A percentile compares a stretch with the other conserved stretches of the same genome.
These are phyloP conservation scores for Mycocentrospora acerina DNA, from an alignment of 2,329 filamentous ascomycete genomes.

Conservation along the genomic window DNA sequence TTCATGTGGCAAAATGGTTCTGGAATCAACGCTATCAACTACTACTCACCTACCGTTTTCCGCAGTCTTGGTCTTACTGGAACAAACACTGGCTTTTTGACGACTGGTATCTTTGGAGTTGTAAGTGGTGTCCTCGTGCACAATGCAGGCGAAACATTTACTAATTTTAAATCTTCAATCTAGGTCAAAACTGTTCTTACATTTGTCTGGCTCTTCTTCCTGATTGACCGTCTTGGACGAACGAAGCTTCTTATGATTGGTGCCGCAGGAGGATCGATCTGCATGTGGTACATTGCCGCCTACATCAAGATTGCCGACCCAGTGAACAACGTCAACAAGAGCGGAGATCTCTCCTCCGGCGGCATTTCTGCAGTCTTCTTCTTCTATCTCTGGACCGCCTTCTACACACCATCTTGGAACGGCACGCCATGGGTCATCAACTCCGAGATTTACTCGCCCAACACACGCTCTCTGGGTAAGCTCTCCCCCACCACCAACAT, in stretches of 20 bases:
- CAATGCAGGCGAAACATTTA: background rate
- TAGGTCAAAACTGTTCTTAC: constrained; percentile 68
- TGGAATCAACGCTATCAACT: constrained; percentile 75
- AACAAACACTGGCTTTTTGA: constrained; percentile 62
- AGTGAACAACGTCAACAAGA: constrained; percentile 29
- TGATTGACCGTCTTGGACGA: constrained; percentile 66
- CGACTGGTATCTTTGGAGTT: constrained; percentile 74
- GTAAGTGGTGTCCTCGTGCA: too few relatives aligned
- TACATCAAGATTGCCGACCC: constrained; percentile 59
- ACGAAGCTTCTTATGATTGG: constrained; percentile 66
- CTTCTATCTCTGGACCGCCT: constrained; percentile 73
- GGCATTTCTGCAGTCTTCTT: constrained; percentile 67
- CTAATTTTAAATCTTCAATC: constrained; percentile 7
- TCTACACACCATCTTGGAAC: constrained; percentile 72
- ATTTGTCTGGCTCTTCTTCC: constrained; percentile 66
- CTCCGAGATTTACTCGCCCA: constrained; percentile 72
- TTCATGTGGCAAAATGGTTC: constrained; percentile 79
- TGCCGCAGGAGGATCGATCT: constrained; percentile 60
- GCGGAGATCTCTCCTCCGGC: constrained; percentile 42
- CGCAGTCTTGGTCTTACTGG: constrained; percentile 63
- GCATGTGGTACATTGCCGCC: constrained; percentile 65
- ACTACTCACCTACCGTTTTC: constrained; percentile 74
- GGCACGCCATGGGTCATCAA: constrained; percentile 76
- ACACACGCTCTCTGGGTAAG: constrained; percentile 65
- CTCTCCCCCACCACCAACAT: constrained; percentile 8